These are phyloP conservation scores for Marchantia paleacea DNA, from an alignment of 225 moss, liverwort and hornwort genomes.

Conservation along the genomic window DNA sequence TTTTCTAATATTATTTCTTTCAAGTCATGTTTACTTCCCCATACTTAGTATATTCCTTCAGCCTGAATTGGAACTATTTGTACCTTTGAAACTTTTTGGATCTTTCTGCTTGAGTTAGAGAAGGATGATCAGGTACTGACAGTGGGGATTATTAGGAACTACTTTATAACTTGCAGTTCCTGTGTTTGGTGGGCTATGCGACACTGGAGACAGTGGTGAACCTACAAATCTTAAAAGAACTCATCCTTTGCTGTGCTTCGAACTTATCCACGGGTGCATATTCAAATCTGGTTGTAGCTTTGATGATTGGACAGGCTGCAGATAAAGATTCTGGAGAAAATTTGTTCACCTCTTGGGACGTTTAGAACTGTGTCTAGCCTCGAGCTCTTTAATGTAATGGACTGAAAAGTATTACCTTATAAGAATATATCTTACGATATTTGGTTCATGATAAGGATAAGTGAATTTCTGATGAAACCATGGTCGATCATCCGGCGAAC, in stretches of 20 bases:
- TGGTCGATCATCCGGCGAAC: slow-evolving; percentile 18
- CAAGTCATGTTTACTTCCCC: background rate
- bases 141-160: slow-evolving; percentile 33
- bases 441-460: background rate
- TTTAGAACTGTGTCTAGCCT: background rate
- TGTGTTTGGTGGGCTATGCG: slow-evolving; percentile 37
- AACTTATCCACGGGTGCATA: slow-evolving; percentile 39
- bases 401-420: background rate
- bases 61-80: background rate
- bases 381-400: background rate
- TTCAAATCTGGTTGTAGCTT: background rate
- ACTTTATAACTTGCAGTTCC: slow-evolving; percentile 39
- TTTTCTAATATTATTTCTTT: background rate
- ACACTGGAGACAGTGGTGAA: slow-evolving; percentile 36
- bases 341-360: background rate
- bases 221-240: slow-evolving; percentile 44
- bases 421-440: background rate
- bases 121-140: background rate
- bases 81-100: background rate
- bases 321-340: background rate
- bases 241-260: slow-evolving; percentile 41
- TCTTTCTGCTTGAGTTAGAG: background rate
- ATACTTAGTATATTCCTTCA: background rate
- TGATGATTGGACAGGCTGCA: background rate
- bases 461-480: background rate